Percentiles rank a stretch among this genome's conserved stretches.
These are phyloP conservation scores for Colletotrichum sp. DNA, from an alignment of 2,329 filamentous ascomycete genomes.

Conservation along the genomic window DNA sequence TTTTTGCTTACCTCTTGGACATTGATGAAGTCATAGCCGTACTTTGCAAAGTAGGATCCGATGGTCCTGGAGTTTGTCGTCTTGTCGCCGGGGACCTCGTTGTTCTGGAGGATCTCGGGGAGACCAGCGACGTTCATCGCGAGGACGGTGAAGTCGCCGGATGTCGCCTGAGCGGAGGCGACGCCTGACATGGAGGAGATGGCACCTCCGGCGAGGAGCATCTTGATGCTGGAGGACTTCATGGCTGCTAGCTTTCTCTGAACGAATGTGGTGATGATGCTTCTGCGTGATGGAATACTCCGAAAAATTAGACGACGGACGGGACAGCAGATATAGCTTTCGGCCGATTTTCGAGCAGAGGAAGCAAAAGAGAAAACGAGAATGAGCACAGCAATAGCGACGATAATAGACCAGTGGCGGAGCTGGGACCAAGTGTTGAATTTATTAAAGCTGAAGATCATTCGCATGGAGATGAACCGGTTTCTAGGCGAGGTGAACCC, in stretches of 20 bases:
- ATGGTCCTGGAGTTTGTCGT: constrained; percentile 60
- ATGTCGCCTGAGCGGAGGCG: constrained; percentile 8
- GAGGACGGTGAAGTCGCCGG: constrained; percentile 53
- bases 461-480: not conserved
- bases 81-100: constrained; percentile 68
- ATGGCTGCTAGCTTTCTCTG: not conserved
- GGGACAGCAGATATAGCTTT: not conserved
- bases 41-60: constrained; percentile 59
- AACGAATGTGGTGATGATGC: not conserved
- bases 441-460: not conserved
- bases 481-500: not conserved
- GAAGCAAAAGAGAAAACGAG: not conserved
- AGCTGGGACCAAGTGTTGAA: not conserved
- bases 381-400: not conserved
- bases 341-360: not conserved
- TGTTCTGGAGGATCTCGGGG: constrained; percentile 60
- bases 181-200: not conserved
- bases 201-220: constrained; percentile 10
- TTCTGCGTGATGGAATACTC: not conserved
- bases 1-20: constrained; percentile 59
- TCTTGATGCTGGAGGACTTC: constrained; percentile 6
- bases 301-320: not conserved
- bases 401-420: not conserved
- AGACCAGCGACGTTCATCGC: constrained; percentile 67
- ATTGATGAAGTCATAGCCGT: constrained; percentile 67